Base-by-base conservation (phyloP, 2,329 filamentous ascomycete species). In the Aschersonia sp. region DNA sequence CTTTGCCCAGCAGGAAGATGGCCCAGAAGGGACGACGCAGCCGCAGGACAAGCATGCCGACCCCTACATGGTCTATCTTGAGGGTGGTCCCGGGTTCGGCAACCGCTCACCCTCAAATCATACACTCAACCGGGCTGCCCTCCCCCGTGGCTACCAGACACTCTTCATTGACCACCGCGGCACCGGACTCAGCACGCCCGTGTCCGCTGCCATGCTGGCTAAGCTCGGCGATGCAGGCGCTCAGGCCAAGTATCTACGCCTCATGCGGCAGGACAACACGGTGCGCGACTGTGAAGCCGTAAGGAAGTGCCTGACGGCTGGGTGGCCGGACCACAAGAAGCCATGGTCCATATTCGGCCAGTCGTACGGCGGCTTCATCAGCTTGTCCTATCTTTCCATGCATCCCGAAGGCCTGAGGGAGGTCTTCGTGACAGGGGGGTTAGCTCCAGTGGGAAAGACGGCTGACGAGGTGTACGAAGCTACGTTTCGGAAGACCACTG, bases 121-220 rank as follows among this genome's bases (percentile, higher is more conserved):
- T 51, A 70, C 80, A 6, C 76, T 87, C 59, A 84, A 85, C n/a
- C 75, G 79, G 33, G 69, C 73, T 32, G 73, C 87, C 48, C 72
- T 96, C 5, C 79, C 82, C 50, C 81, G 82, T 52, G 89, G 89
- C 12, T 96, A 95, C 59, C 85, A 94, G 62, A 70, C 87, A 43
- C 75, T 97, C 2, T 82, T 84, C 53, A 74, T 97, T n/a, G 90
- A 97, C 62, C 89, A 95, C 62, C 79, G 90, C 46, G 90, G 90
- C 10, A 94, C 87, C 4, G 90, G 90, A 1, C 68, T 94, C 46
- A 94, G 86, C 59, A 85, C 80, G 2, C 84, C 89, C 1, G 77
- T 96, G 42, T 84, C 84, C 1, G 79, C 85, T 7, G 76, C 75
- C 7, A 87, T 83, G 6, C 72, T 96, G 5, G 73, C 76, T 35